Conservation (phyloP, 202 grass and related monocot species). For the Zizania palustris region DNA sequence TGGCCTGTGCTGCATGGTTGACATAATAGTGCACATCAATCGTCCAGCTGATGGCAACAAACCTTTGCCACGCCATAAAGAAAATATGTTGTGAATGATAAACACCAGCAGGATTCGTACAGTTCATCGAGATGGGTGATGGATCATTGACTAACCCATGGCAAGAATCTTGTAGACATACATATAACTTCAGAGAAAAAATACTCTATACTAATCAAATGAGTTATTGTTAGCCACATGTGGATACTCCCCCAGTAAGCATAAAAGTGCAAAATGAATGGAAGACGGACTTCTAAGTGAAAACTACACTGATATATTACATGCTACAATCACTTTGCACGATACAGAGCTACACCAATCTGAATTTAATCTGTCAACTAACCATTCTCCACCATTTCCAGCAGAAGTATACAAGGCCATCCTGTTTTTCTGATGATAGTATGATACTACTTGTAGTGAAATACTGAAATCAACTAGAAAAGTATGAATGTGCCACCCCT, state of each 20-base stretch:
- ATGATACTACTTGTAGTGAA: neutral
- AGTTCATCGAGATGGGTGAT: neutral
- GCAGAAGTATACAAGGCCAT: neutral
- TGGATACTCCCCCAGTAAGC: neutral
- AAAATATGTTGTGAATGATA: neutral
- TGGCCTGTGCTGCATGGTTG: neutral
- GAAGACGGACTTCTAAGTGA: conserved; percentile 15
- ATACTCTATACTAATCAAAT: conserved; percentile 15
- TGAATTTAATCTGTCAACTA: neutral
- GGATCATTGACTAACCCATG: neutral
- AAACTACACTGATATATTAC: conserved; percentile 22
- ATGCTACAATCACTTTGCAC: conserved; percentile 28
- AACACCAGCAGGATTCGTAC: neutral
- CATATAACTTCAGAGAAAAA: neutral
- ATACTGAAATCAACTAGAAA: neutral
- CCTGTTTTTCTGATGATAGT: neutral
- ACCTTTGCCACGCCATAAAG: neutral
- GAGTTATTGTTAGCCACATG: conserved; percentile 7
- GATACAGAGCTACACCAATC: conserved; percentile 22
- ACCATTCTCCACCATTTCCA: neutral
- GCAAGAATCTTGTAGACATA: conserved; percentile 18
- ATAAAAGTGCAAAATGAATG: neutral
- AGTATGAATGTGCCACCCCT: neutral
- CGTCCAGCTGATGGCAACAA: conserved; percentile 24
- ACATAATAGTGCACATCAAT: neutral